phyloP scores from a whole-genome alignment of 2,329 filamentous ascomycete species.

The Lecanosticta acicola region DNA sequence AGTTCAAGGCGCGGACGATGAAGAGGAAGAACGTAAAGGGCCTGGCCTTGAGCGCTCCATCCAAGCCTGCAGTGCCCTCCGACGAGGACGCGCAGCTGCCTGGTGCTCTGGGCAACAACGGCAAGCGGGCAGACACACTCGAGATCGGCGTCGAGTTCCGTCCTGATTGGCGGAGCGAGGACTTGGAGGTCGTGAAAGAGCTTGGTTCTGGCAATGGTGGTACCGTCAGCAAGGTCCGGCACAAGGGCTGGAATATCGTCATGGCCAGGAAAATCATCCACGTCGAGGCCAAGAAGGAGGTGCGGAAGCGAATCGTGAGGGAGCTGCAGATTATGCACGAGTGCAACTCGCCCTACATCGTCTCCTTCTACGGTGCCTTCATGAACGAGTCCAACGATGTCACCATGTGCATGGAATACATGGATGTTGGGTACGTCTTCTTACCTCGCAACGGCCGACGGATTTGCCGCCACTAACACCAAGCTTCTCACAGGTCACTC shows the following conservation, averaged over 20 bases:
- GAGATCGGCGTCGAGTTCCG: slow-evolving; percentile 98
- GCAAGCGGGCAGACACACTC: slow-evolving; percentile 61
- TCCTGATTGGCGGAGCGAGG: slow-evolving; percentile 82
- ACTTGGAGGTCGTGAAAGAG: slow-evolving; percentile 88
- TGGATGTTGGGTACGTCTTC: slow-evolving; percentile 84
- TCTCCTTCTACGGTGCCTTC: slow-evolving; percentile 96
- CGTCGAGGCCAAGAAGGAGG: slow-evolving; percentile 94
- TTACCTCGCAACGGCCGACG: neutral
- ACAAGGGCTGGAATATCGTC: slow-evolving; percentile 86
- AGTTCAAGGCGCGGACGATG: slow-evolving; percentile 69
- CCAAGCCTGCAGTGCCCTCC: slow-evolving; percentile 64
- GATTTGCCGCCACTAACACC: slow-evolving; percentile 5
- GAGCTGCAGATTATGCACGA: slow-evolving; percentile 98
- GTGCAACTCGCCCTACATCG: slow-evolving; percentile 94
- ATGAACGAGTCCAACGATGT: slow-evolving; percentile 95
- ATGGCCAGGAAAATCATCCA: slow-evolving; percentile 99
- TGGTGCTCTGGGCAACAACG: slow-evolving; percentile 53
- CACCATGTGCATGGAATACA: slow-evolving; percentile 99
- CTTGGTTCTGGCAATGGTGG: slow-evolving; percentile 93
- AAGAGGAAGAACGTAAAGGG: slow-evolving; percentile 99
- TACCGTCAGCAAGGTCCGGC: slow-evolving; percentile 95
- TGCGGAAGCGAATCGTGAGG: slow-evolving; percentile 92
- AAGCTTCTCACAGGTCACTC: slow-evolving; percentile 60
- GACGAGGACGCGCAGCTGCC: slow-evolving; percentile 63
- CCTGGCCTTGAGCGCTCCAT: slow-evolving; percentile 75